phyloP scores from a whole-genome alignment of 2,329 filamentous ascomycete species.

The Paecilomyces niveus region DNA sequence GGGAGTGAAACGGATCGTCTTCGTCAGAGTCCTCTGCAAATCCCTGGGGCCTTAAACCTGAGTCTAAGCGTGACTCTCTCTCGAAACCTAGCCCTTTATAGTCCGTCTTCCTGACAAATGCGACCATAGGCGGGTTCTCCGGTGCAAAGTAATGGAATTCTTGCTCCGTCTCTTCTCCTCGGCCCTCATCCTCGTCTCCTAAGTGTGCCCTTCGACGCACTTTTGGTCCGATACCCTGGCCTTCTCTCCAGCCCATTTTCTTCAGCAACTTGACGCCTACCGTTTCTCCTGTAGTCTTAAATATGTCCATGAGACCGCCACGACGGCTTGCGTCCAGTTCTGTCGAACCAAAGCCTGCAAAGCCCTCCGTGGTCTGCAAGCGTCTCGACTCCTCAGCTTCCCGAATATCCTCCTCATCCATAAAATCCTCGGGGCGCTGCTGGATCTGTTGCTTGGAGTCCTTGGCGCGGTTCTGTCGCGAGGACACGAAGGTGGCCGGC shows the following conservation, averaged over 20 bases:
- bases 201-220: constrained; percentile 67
- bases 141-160: constrained; percentile 75
- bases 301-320: constrained; percentile 61
- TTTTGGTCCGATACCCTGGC: constrained; percentile 87
- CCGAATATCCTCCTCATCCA: constrained; percentile 94
- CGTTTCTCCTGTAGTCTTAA: constrained; percentile 68
- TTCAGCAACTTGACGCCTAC: constrained; percentile 80
- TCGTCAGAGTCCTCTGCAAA: constrained; percentile 22
- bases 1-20: constrained; percentile 30
- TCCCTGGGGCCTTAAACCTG: constrained; percentile 9
- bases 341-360: constrained; percentile 67
- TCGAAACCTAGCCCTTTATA: constrained; percentile 41
- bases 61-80: constrained; percentile 29
- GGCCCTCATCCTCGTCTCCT: constrained; percentile 40
- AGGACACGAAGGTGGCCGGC: constrained; percentile 85
- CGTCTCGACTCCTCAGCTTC: constrained; percentile 73
- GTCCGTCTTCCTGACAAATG: constrained; percentile 39
- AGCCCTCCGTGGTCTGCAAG: constrained; percentile 65
- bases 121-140: constrained; percentile 62
- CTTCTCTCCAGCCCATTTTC: constrained; percentile 93
- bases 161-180: constrained; percentile 26
- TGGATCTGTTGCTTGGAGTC: constrained; percentile 47
- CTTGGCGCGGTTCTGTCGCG: constrained; percentile 69
- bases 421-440: constrained; percentile 80
- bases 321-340: constrained; percentile 46